Conservation (phyloP, 2,329 filamentous ascomycete species). For the Monosporascus sp. region DNA sequence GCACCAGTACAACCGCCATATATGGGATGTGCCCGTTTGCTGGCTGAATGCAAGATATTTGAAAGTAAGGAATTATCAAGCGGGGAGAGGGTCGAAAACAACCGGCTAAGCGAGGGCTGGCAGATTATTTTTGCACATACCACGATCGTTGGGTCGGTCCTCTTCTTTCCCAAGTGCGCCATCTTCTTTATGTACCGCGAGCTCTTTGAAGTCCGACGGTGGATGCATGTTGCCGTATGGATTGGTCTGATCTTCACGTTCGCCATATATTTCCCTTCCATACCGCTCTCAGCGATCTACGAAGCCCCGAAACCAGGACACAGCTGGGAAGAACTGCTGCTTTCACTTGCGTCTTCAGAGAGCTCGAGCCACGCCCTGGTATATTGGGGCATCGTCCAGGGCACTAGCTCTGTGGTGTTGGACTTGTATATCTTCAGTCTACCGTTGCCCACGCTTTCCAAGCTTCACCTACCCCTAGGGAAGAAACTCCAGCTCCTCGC, state of each 20-base stretch:
- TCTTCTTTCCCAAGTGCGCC: conserved; percentile 9
- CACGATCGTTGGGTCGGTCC: conserved; percentile 2
- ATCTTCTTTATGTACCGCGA: conserved; percentile 11
- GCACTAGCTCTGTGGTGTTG: conserved; percentile 2
- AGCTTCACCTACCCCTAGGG: neutral
- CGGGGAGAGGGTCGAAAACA: neutral
- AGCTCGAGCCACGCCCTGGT: neutral
- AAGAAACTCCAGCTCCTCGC: conserved; percentile 5
- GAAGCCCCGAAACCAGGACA: conserved; percentile 4
- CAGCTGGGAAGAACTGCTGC: conserved; percentile 5
- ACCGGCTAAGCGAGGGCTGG: neutral
- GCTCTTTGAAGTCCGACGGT: conserved; percentile 2
- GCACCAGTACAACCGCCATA: conserved; percentile 9
- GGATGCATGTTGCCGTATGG: neutral
- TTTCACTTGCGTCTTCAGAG: neutral
- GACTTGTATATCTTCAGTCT: conserved; percentile 15
- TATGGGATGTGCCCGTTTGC: conserved; percentile 11
- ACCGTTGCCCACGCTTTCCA: conserved; percentile 6
- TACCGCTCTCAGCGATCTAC: conserved; percentile 2
- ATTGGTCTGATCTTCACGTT: conserved; percentile 1
- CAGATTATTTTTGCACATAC: conserved; percentile 5
- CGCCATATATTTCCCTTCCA: conserved; percentile 2
- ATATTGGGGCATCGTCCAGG: conserved; percentile 8
- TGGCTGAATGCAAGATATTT: conserved; percentile 8
- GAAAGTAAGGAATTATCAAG: conserved; percentile 1